phyloP scores from a whole-genome alignment of 176 grass and related monocot genomes.

The Tillandsia leiboldiana region DNA sequence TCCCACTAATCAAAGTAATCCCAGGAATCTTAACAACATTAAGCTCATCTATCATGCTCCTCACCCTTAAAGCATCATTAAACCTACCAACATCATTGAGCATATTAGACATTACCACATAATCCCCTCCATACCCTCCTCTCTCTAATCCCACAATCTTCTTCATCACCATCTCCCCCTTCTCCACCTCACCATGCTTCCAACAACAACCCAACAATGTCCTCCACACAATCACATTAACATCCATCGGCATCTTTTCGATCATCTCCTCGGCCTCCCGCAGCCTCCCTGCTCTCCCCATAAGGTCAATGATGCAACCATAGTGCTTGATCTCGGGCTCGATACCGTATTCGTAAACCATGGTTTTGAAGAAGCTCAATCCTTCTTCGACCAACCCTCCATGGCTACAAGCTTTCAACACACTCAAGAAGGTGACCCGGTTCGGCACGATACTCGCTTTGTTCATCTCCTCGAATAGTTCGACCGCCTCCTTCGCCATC shows the following conservation, averaged over 20 bases:
- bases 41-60: slow-evolving; percentile 38
- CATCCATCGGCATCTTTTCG: slow-evolving; percentile 34
- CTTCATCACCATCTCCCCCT: slow-evolving; percentile 52
- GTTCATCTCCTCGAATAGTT: slow-evolving; percentile 41
- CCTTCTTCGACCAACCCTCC: slow-evolving; percentile 64
- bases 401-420: slow-evolving; percentile 54
- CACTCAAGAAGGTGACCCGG: slow-evolving; percentile 49
- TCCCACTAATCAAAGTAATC: slow-evolving; percentile 35
- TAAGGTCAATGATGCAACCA: slow-evolving; percentile 59
- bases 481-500: slow-evolving; percentile 31
- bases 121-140: slow-evolving; percentile 39
- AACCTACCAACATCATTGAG: slow-evolving; percentile 48
- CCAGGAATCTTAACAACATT: slow-evolving; percentile 42
- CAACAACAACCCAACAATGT: slow-evolving; percentile 52
- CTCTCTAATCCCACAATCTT: slow-evolving; percentile 43
- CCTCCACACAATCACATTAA: slow-evolving; percentile 56
- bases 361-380: slow-evolving; percentile 41
- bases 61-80: slow-evolving; percentile 40
- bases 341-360: slow-evolving; percentile 48
- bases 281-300: slow-evolving; percentile 58
- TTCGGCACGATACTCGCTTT: slow-evolving; percentile 31
- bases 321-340: slow-evolving; percentile 59
- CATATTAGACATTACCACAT: slow-evolving; percentile 55
- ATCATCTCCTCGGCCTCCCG: slow-evolving; percentile 50
- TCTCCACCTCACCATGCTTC: slow-evolving; percentile 59